Conservation (phyloP, 2,329 filamentous ascomycete genomes). For the Colletotrichum lentis region DNA sequence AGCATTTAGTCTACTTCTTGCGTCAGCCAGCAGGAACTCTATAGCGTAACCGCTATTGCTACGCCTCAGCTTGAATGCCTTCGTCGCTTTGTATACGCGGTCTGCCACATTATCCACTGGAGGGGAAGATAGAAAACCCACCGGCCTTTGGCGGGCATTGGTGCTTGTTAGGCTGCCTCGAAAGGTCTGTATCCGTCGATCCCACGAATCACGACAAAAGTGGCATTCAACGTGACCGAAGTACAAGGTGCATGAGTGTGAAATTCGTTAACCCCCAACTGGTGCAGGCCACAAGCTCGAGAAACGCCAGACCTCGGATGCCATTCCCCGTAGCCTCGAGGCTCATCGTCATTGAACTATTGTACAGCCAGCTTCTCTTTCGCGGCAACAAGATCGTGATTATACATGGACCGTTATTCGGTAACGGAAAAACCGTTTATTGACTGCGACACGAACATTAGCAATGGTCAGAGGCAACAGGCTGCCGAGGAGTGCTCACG, state of each 20-base stretch:
- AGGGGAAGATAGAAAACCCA: background rate
- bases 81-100: background rate
- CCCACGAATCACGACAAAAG: background rate
- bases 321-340: conserved; percentile 30
- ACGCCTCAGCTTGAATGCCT: too few species aligned
- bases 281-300: conserved; percentile 13
- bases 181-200: background rate
- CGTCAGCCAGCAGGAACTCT: background rate
- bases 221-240: background rate
- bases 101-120: background rate
- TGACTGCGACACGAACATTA: conserved; percentile 22
- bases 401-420: conserved; percentile 32
- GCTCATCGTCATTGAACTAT: conserved; percentile 28
- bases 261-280: conserved; percentile 23
- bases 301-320: conserved; percentile 16
- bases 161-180: background rate
- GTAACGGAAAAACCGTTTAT: conserved; percentile 22
- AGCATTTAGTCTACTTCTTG: background rate
- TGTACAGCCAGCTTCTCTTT: conserved; percentile 36
- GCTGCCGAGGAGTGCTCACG: conserved; percentile 53
- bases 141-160: background rate
- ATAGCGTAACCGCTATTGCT: background rate
- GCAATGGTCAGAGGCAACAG: background rate
- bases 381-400: conserved; percentile 33
- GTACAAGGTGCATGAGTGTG: conserved; percentile 4